Base-by-base conservation (phyloP, 2,329 filamentous ascomycete species). In the Microcyclosporella mali region DNA sequence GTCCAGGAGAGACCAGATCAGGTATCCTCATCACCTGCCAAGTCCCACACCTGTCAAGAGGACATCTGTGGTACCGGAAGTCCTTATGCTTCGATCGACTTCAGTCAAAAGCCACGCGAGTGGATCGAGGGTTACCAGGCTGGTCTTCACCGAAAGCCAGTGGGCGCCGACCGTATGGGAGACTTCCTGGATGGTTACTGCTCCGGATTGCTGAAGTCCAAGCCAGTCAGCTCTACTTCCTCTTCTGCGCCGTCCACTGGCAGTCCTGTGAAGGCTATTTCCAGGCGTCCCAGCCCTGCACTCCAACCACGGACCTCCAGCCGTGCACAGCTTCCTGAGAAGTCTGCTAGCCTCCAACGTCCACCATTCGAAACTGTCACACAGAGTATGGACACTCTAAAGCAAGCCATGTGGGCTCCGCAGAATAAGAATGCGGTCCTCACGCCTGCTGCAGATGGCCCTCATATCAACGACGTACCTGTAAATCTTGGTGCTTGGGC, bases 111-210 rank as follows among this genome's bases (percentile, higher is more conserved):
- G 40, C 51, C 60, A 12, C 51, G 46, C n/a, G 55, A 56, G 2
- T 64, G 56, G 52, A 47, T 58, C 18, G 53, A 60, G 31, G 63
- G 63, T 17, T 62, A 56, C 43, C 49, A 56, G 21, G 56, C 56
- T 27, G 63, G 62, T 17, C 45, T 64, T 4, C 43, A 57, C 37
- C 59, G 61, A 38, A 45, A 48, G 21, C 44, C 52, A 12, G 47
- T 62, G 21, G 52, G 49, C 11, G 30, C 44, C n/a, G 53, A 59
- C 15, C 53, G 53, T 27, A 46, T 40, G 11, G 56, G 53, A 4
- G 51, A 60, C 18, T 62, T 53, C 40, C 43, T 65, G 8, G 52
- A 60, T 6, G 63, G 63, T 8, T 65, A 65, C 47, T 63, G 61
- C 39, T 51, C 56, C 18, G 62, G 60, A 18, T 40, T 63, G 33